Percentiles rank a stretch among this genome's conserved stretches.
phyloP scores from a whole-genome alignment of 768 basidiomycete species.

The Trametes elegans region DNA sequence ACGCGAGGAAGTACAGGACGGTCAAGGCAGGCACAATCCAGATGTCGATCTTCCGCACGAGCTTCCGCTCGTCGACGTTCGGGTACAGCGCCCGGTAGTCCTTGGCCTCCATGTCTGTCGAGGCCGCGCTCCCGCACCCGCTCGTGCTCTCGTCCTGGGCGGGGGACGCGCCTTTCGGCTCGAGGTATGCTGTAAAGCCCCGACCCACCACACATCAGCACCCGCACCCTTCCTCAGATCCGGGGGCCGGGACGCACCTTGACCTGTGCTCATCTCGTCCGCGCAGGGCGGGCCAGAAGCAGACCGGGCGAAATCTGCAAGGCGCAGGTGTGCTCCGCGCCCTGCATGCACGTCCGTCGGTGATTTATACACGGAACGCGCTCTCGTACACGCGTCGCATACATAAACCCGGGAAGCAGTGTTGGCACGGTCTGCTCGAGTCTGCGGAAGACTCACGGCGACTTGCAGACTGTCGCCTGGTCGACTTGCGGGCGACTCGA shows the following conservation, averaged over 20 bases:
- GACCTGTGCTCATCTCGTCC: too few species aligned
- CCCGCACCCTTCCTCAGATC: too few species aligned
- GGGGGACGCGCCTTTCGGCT: not conserved
- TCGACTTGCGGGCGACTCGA: not conserved
- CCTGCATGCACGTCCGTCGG: too few species aligned
- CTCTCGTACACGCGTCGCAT: too few species aligned
- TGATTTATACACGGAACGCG: too few species aligned
- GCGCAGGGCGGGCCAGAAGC: too few species aligned
- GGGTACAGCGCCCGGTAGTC: slow-evolving; percentile 20
- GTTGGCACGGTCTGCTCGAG: not conserved
- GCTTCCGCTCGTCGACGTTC: slow-evolving; percentile 27
- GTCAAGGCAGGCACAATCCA: slow-evolving; percentile 42
- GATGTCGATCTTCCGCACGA: slow-evolving; percentile 34
- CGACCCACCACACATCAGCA: too few species aligned
- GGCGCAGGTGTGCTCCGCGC: too few species aligned
- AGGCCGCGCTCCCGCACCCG: not conserved
- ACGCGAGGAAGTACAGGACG: slow-evolving; percentile 42
- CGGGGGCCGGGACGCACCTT: too few species aligned
- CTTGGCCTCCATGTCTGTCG: not conserved
- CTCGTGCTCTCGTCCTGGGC: not conserved
- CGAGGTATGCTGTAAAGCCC: too few species aligned
- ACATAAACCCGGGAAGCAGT: too few species aligned
- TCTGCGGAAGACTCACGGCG: not conserved
- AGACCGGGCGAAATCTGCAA: too few species aligned
- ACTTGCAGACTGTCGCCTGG: not conserved